Evolutionary conservation across 208 protist species (phyloP).

Genomic region (Porcisia hertigi): DNA sequence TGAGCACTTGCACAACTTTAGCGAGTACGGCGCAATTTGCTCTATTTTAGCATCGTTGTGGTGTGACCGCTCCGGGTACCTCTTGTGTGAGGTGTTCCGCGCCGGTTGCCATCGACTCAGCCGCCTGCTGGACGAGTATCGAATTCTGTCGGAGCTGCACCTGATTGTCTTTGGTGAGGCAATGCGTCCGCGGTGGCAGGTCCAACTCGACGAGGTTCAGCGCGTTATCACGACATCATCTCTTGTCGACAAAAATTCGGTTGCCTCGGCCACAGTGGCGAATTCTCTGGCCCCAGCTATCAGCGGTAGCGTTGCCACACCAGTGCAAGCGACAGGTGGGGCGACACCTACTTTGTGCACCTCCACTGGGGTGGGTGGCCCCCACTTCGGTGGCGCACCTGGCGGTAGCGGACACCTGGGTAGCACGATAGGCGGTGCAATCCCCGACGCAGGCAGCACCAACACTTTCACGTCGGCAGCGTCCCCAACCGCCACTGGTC

Average conservation of each 20-base stretch:
- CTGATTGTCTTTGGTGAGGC: slow-evolving; percentile 74
- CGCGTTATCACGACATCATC: slow-evolving; percentile 69
- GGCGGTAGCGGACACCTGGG: not conserved
- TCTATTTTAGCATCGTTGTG: slow-evolving; percentile 62
- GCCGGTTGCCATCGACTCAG: slow-evolving; percentile 49
- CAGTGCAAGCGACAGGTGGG: not conserved
- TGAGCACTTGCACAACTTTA: slow-evolving; percentile 56
- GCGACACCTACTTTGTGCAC: not conserved
- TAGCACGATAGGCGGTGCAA: not conserved
- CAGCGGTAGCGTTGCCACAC: not conserved
- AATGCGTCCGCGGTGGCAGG: slow-evolving; percentile 86
- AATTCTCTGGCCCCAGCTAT: slow-evolving; percentile 6
- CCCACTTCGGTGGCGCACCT: not conserved
- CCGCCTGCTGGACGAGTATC: slow-evolving; percentile 70
- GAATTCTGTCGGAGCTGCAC: slow-evolving; percentile 81
- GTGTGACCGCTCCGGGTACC: slow-evolving; percentile 80
- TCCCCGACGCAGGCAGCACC: not conserved
- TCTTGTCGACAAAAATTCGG: slow-evolving; percentile 28
- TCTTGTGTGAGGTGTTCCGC: slow-evolving; percentile 61
- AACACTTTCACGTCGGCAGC: not conserved
- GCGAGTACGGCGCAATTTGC: slow-evolving; percentile 63
- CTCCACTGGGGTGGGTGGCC: not conserved
- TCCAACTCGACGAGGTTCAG: slow-evolving; percentile 90
- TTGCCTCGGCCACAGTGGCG: slow-evolving; percentile 22
- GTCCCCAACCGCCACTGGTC: not conserved